Percentiles rank a stretch among this genome's conserved stretches.
Conservation (phyloP, 768 basidiomycete species). For the Pulveroboletus sp. region DNA sequence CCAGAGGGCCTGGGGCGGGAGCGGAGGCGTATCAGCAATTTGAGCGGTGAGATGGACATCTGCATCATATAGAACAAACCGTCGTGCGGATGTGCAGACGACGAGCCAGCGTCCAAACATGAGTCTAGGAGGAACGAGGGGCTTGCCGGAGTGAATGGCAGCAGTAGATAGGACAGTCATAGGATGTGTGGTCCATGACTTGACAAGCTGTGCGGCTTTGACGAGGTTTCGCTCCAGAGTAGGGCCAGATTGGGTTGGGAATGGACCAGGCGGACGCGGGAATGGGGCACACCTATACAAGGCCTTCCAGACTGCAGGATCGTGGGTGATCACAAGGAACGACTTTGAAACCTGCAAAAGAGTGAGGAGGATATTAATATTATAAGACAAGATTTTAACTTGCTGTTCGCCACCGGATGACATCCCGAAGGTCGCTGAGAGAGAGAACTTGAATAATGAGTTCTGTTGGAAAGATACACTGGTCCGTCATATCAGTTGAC, state of each 20-base stretch:
- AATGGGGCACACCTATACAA: neutral
- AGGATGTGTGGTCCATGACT: constrained; percentile 3
- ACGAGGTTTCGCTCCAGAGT: constrained; percentile 2
- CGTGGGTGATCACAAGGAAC: neutral
- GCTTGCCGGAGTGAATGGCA: neutral
- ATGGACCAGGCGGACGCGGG: constrained; percentile 1
- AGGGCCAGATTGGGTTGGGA: neutral
- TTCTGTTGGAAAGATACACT: no score
- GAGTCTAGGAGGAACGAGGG: neutral
- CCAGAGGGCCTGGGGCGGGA: neutral
- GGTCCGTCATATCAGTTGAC: no score
- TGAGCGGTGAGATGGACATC: neutral
- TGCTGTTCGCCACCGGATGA: constrained; percentile 1
- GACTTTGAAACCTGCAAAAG: constrained; percentile 7
- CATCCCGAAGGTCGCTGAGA: neutral
- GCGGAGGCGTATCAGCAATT: neutral
- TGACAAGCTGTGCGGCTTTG: neutral
- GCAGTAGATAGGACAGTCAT: neutral
- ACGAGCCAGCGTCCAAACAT: constrained; percentile 5
- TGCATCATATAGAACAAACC: constrained; percentile 1
- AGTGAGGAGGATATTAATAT: no score
- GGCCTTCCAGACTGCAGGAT: neutral
- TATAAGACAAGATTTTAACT: neutral
- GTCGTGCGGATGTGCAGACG: neutral
- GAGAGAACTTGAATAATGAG: no score